A percentile compares a stretch with the other conserved stretches of the same genome.
phyloP scores from a whole-genome alignment of 1,139 yeast species.

The Oligophagozyma castellii region DNA sequence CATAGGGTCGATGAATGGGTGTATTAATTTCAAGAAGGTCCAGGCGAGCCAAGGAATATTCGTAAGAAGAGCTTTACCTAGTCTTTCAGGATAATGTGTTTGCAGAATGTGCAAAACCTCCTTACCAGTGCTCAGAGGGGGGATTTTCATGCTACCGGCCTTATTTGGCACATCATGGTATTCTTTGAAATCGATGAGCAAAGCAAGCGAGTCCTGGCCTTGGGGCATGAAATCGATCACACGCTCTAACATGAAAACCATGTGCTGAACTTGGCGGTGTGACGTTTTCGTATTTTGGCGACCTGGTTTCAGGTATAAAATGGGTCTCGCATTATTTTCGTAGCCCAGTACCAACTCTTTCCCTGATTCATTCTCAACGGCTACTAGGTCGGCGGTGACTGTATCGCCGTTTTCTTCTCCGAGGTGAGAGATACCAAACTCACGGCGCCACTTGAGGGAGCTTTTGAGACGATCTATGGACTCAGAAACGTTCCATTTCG shows the following conservation, averaged over 20 bases:
- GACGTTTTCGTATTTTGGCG: conserved; percentile 85
- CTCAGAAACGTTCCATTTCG: conserved; percentile 68
- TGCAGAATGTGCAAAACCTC: conserved; percentile 65
- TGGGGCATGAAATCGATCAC: conserved; percentile 90
- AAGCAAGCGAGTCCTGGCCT: conserved; percentile 85
- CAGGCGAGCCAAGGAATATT: conserved; percentile 90
- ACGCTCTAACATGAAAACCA: conserved; percentile 82
- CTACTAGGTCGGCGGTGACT: conserved; percentile 49
- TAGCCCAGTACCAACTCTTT: conserved; percentile 81
- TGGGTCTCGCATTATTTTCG: conserved; percentile 81
- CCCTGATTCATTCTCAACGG: conserved; percentile 70
- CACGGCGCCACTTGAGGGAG: conserved; percentile 82
- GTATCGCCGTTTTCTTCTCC: conserved; percentile 33
- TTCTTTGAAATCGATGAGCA: conserved; percentile 78
- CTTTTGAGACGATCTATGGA: conserved; percentile 62
- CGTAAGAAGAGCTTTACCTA: conserved; percentile 81
- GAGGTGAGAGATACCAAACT: conserved; percentile 60
- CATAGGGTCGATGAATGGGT: conserved; percentile 90
- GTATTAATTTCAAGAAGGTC: conserved; percentile 76
- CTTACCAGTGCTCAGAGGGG: conserved; percentile 68
- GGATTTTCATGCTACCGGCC: conserved; percentile 48
- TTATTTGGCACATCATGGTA: conserved; percentile 39
- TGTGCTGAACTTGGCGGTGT: conserved; percentile 79
- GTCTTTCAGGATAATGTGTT: conserved; percentile 90
- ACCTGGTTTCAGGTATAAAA: conserved; percentile 80